Conservation (phyloP, 2,329 filamentous ascomycete genomes). For the Neonectria coccinea region DNA sequence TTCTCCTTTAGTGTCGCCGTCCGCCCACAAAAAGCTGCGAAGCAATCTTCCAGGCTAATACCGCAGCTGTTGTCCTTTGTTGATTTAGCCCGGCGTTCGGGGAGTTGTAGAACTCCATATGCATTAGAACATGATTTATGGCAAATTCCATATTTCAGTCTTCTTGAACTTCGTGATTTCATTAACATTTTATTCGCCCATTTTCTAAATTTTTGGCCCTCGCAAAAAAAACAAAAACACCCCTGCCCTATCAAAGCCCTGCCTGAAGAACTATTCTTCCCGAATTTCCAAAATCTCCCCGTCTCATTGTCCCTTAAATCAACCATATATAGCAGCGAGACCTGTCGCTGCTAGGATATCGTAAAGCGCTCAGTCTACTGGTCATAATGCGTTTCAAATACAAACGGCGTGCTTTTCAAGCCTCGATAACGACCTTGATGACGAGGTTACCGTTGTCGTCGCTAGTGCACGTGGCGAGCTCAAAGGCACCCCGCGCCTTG, state of each 20-base stretch:
- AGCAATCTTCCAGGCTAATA: slow-evolving; percentile 2
- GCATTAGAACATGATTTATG: slow-evolving; percentile 31
- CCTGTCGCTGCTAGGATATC: slow-evolving; percentile 31
- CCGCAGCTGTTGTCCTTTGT: slow-evolving; percentile 12
- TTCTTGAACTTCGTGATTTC: not conserved
- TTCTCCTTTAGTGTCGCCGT: slow-evolving; percentile 44
- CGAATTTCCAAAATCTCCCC: not conserved
- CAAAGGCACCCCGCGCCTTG: slow-evolving; percentile 72
- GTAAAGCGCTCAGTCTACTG: slow-evolving; percentile 33
- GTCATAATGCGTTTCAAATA: slow-evolving; percentile 28
- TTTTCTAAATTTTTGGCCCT: slow-evolving; percentile 5
- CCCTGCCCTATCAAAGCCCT: not conserved
- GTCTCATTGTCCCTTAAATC: slow-evolving; percentile 13
- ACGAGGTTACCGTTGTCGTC: slow-evolving; percentile 77
- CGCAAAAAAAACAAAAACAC: not conserved
- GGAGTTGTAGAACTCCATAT: slow-evolving; percentile 25
- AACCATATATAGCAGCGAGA: slow-evolving; percentile 11
- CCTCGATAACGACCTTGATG: slow-evolving; percentile 76
- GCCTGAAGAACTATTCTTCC: not conserved
- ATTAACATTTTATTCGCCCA: not conserved
- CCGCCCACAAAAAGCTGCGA: not conserved
- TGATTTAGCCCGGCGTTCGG: slow-evolving; percentile 46
- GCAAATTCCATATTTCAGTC: not conserved
- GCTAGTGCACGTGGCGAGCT: slow-evolving; percentile 75
- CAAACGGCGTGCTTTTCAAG: slow-evolving; percentile 47